These are phyloP conservation scores for Tuber calosporum DNA, from an alignment of 495 filamentous ascomycete species.

Conservation along the genomic window DNA sequence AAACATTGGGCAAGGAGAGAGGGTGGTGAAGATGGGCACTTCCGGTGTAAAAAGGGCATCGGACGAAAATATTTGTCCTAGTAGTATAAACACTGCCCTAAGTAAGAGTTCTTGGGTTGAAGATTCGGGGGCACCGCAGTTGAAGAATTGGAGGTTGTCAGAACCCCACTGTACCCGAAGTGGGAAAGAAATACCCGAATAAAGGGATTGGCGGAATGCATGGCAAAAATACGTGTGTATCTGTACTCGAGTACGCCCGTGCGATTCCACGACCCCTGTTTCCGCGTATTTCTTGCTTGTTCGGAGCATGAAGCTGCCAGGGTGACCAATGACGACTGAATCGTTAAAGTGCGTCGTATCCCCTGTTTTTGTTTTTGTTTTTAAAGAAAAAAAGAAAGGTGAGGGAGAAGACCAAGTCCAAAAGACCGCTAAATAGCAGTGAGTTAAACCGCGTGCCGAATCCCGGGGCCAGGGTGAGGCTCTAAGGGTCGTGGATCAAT, in stretches of 20 bases:
- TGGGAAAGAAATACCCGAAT: background rate
- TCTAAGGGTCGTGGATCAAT: background rate
- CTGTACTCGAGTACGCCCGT: too few relatives aligned
- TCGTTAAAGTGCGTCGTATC: background rate
- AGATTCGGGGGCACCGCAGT: background rate
- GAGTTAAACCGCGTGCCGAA: background rate
- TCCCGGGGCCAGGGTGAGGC: slow-evolving; percentile 1
- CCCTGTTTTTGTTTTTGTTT: background rate
- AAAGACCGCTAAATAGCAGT: background rate
- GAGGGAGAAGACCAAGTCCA: background rate
- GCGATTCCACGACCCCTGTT: too few relatives aligned
- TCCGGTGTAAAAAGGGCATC: too few relatives aligned
- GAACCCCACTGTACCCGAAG: background rate
- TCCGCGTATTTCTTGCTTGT: too few relatives aligned
- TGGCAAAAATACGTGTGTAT: too few relatives aligned
- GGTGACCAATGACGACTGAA: background rate
- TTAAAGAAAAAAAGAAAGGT: background rate
- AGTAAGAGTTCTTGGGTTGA: background rate
- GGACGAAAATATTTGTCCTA: too few relatives aligned
- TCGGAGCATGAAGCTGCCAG: background rate
- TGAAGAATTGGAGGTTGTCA: background rate
- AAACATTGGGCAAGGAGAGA: too few relatives aligned
- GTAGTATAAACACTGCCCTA: background rate
- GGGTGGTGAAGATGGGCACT: too few relatives aligned
- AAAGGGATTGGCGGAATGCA: too few relatives aligned